Conservation (phyloP, 352 stramenopile genomes). For the Pythium volutum region DNA sequence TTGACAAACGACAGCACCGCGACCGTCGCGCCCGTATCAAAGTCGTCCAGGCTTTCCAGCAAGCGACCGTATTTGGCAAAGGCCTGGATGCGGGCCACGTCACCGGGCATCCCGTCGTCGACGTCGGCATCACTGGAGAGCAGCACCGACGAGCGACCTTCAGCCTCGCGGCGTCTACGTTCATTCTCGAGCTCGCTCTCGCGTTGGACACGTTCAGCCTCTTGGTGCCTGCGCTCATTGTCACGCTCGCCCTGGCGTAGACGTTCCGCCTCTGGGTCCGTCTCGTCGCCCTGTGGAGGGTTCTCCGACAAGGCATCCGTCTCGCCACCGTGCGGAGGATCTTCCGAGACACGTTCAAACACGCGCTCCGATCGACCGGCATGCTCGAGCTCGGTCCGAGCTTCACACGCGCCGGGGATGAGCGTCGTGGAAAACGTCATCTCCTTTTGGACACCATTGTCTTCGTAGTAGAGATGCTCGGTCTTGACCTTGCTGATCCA, state of each 20-base stretch:
- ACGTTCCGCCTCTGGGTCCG: constrained; percentile 1
- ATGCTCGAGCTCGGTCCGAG: constrained; percentile 28
- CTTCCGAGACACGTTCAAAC: not conserved
- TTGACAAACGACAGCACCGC: constrained; percentile 46
- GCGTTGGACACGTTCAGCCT: too few species aligned
- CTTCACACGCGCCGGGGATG: constrained; percentile 41
- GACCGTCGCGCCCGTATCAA: constrained; percentile 3
- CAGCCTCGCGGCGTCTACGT: too few species aligned
- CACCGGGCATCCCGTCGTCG: constrained; percentile 19
- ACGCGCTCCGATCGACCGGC: not conserved
- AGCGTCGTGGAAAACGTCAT: constrained; percentile 39
- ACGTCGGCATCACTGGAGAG: constrained; percentile 19
- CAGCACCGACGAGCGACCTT: not conserved
- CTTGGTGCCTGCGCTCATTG: too few species aligned
- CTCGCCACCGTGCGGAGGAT: too few species aligned
- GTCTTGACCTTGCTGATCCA: constrained; percentile 38
- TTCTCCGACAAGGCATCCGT: too few species aligned
- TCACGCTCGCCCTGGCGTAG: too few species aligned
- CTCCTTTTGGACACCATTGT: constrained; percentile 6
- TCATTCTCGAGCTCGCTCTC: too few species aligned
- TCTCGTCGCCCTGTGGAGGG: not conserved
- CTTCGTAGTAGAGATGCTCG: constrained; percentile 13
- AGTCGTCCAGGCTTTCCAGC: constrained; percentile 18
- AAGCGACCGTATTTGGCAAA: constrained; percentile 36
- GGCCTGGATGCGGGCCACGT: constrained; percentile 33